Evolutionary conservation across 2,329 filamentous ascomycete genomes (phyloP).

Genomic region (Scedosporium boydii): DNA sequence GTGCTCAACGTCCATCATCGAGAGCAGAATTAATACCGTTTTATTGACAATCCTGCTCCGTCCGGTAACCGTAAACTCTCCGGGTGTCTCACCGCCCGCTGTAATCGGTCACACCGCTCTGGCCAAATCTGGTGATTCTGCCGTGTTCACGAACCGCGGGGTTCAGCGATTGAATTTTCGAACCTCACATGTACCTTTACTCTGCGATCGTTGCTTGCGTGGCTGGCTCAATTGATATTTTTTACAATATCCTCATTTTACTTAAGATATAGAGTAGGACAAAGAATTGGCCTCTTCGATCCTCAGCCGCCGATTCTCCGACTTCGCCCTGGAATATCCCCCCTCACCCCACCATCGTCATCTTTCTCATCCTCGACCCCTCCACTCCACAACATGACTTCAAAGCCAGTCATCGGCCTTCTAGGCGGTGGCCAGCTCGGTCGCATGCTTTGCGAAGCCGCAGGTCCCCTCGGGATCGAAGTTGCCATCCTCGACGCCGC

Average conservation of each 20-base stretch:
- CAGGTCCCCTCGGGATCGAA: conserved; percentile 62
- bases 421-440: conserved; percentile 67
- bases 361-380: neutral
- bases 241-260: too few species aligned
- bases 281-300: too few species aligned
- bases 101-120: neutral
- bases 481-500: conserved; percentile 71
- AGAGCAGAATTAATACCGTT: too few species aligned
- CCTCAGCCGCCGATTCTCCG: neutral
- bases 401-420: conserved; percentile 37
- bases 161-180: too few species aligned
- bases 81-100: neutral
- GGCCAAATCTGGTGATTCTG: neutral
- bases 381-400: conserved; percentile 14
- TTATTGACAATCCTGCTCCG: too few species aligned
- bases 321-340: neutral
- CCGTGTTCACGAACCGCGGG: neutral
- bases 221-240: too few species aligned
- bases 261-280: too few species aligned
- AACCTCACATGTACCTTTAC: too few species aligned
- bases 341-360: neutral
- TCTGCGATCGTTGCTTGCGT: too few species aligned
- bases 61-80: too few species aligned
- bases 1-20: too few species aligned
- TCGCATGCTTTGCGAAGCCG: conserved; percentile 89